Evolutionary conservation across 768 basidiomycete genomes (phyloP).

Genomic region (Lactifluus rugatus): DNA sequence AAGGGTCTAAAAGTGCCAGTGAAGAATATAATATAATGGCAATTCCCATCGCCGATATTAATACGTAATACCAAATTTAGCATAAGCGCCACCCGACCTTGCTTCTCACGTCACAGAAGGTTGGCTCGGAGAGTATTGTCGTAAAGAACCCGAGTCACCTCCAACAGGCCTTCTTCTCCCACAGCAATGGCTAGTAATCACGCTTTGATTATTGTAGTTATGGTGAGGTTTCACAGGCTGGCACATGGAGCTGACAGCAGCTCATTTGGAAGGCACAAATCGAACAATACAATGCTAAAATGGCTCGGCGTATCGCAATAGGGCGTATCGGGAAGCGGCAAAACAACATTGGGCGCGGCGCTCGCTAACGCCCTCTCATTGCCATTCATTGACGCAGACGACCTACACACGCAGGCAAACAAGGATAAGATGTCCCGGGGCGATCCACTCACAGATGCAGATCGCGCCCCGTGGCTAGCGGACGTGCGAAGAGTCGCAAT

Average conservation of each 20-base stretch:
- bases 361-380: slow-evolving; percentile 52
- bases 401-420: slow-evolving; percentile 72
- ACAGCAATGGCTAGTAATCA: neutral
- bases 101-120: neutral
- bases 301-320: slow-evolving; percentile 23
- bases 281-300: neutral
- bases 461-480: slow-evolving; percentile 81
- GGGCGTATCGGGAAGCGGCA: slow-evolving; percentile 71
- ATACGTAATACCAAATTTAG: neutral
- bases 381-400: slow-evolving; percentile 84
- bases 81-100: neutral
- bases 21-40: no score
- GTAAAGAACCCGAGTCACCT: neutral
- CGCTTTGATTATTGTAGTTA: slow-evolving; percentile 2
- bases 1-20: neutral
- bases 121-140: neutral
- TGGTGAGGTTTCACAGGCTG: slow-evolving; percentile 1
- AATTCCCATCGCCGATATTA: no score
- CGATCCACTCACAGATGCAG: slow-evolving; percentile 64
- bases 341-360: slow-evolving; percentile 56
- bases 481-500: slow-evolving; percentile 60
- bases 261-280: neutral
- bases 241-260: neutral
- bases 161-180: neutral
- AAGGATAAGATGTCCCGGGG: slow-evolving; percentile 83